phyloP scores from a whole-genome alignment of 2,329 filamentous ascomycete species.

The Dothideomycetes sp. region DNA sequence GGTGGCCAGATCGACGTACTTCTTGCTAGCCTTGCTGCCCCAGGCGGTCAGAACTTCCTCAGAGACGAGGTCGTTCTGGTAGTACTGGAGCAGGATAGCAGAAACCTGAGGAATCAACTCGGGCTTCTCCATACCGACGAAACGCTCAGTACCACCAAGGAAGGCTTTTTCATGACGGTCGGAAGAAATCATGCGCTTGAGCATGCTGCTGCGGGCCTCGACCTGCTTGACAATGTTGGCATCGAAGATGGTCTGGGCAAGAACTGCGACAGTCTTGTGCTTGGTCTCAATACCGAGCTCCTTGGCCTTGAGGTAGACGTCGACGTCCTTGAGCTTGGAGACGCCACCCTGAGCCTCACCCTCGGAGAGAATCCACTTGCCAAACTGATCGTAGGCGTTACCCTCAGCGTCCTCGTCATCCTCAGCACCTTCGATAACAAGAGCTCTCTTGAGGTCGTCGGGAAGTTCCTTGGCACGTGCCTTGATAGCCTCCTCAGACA shows the following conservation, averaged over 20 bases:
- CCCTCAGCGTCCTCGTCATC: slow-evolving; percentile 72
- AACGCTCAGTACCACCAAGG: slow-evolving; percentile 88
- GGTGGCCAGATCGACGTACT: slow-evolving; percentile 81
- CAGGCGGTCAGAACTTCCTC: slow-evolving; percentile 86
- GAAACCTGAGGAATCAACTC: slow-evolving; percentile 70
- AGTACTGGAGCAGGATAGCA: slow-evolving; percentile 81
- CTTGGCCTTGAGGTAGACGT: slow-evolving; percentile 94
- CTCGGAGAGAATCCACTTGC: slow-evolving; percentile 81
- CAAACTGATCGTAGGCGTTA: slow-evolving; percentile 80
- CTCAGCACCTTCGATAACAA: slow-evolving; percentile 61
- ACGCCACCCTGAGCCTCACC: slow-evolving; percentile 61
- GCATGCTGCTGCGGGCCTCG: slow-evolving; percentile 68
- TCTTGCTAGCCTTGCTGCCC: slow-evolving; percentile 95
- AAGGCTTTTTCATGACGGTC: slow-evolving; percentile 94
- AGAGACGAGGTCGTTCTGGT: slow-evolving; percentile 77
- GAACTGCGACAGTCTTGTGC: slow-evolving; percentile 84
- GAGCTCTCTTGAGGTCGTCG: slow-evolving; percentile 86
- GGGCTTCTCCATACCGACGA: slow-evolving; percentile 73
- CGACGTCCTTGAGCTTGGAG: slow-evolving; percentile 73
- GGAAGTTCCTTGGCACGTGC: slow-evolving; percentile 88
- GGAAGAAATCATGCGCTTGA: slow-evolving; percentile 79
- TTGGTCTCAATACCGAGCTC: slow-evolving; percentile 90
- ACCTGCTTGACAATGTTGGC: slow-evolving; percentile 85
- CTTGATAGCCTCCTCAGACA: slow-evolving; percentile 89
- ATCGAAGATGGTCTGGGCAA: slow-evolving; percentile 89